These are phyloP conservation scores for Aspergillus felis DNA, from an alignment of 2,329 filamentous ascomycete genomes.

Conservation along the genomic window DNA sequence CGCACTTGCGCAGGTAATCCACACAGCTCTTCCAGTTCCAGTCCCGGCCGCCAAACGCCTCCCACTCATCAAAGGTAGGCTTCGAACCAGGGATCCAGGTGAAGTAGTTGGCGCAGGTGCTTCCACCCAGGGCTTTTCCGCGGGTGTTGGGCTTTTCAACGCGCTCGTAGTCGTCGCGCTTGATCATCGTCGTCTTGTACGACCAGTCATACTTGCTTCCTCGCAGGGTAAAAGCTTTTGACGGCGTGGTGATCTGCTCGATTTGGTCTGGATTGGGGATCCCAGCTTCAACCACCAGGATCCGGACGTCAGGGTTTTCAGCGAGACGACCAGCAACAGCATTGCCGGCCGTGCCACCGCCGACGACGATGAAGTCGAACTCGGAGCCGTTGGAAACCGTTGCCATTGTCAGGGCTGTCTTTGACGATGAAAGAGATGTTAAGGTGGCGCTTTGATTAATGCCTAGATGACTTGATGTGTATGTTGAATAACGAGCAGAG, in stretches of 20 bases:
- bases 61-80: constrained; percentile 53
- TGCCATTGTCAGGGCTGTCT: constrained; percentile 3
- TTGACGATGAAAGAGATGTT: neutral
- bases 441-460: neutral
- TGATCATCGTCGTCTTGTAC: constrained; percentile 60
- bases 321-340: constrained; percentile 50
- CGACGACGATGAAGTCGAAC: constrained; percentile 30
- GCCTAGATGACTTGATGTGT: neutral
- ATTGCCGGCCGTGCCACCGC: constrained; percentile 36
- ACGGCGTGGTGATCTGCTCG: constrained; percentile 55
- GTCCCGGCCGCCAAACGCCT: constrained; percentile 41
- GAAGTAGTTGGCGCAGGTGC: constrained; percentile 59
- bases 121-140: constrained; percentile 58
- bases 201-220: constrained; percentile 58
- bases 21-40: constrained; percentile 56
- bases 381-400: constrained; percentile 9
- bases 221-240: constrained; percentile 53
- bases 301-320: constrained; percentile 44
- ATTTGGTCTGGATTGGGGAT: constrained; percentile 46
- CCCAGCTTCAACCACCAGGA: constrained; percentile 37
- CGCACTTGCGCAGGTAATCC: constrained; percentile 54
- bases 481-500: neutral
- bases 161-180: constrained; percentile 53
- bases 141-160: constrained; percentile 62
- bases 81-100: constrained; percentile 60